These are phyloP conservation scores for Lactarius quietus DNA, from an alignment of 768 basidiomycete species.

Conservation along the genomic window DNA sequence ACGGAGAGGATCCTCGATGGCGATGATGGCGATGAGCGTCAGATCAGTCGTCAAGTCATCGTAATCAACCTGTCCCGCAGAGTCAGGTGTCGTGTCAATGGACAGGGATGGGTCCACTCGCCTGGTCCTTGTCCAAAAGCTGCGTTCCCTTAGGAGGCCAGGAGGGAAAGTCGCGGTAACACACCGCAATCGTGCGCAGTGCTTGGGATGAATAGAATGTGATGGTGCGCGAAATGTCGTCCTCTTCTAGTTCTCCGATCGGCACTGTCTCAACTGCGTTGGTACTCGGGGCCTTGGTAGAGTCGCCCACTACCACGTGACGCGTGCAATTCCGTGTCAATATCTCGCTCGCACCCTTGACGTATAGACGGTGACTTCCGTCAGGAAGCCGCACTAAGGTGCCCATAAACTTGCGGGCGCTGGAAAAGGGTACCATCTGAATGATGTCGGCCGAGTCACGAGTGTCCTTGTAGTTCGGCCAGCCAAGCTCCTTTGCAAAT, in stretches of 20 bases:
- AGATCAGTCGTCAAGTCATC: slow-evolving; percentile 67
- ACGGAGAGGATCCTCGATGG: slow-evolving; percentile 95
- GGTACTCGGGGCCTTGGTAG: slow-evolving; percentile 28
- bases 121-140: slow-evolving; percentile 49
- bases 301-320: slow-evolving; percentile 63
- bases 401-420: slow-evolving; percentile 92
- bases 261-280: slow-evolving; percentile 48
- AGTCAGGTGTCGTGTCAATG: neutral
- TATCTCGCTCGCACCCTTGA: slow-evolving; percentile 96
- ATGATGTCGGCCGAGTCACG: slow-evolving; percentile 61
- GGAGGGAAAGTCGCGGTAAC: slow-evolving; percentile 79
- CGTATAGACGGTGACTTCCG: slow-evolving; percentile 61
- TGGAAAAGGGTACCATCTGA: slow-evolving; percentile 93
- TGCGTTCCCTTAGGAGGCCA: slow-evolving; percentile 71
- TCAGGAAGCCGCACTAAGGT: slow-evolving; percentile 65
- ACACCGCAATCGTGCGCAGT: slow-evolving; percentile 89
- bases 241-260: slow-evolving; percentile 64
- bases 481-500: slow-evolving; percentile 78
- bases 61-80: slow-evolving; percentile 52
- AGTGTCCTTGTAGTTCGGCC: slow-evolving; percentile 65
- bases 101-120: slow-evolving; percentile 32
- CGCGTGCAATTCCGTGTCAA: slow-evolving; percentile 69
- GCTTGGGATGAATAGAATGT: slow-evolving; percentile 98
- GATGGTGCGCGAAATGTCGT: slow-evolving; percentile 89
- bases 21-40: slow-evolving; percentile 84